Conservation (phyloP, 75 land plant species). For the Picea glauca region DNA sequence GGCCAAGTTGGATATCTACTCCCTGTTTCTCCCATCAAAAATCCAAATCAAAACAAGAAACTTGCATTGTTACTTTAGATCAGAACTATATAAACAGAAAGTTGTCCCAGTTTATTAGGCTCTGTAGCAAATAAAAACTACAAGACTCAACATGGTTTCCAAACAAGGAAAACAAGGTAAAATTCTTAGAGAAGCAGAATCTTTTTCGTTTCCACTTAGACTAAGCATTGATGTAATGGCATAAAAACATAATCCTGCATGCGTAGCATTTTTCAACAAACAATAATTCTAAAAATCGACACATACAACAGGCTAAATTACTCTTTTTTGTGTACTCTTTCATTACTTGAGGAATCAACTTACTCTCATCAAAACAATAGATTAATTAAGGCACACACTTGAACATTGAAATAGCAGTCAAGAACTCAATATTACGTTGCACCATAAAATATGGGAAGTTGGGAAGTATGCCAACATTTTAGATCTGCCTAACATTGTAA, state of each 20-base stretch:
- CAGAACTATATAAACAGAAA: conserved; percentile 2
- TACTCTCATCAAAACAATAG: background rate
- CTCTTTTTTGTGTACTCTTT: background rate
- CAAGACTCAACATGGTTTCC: background rate
- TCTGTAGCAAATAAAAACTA: too few relatives aligned
- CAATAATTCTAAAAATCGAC: too few relatives aligned
- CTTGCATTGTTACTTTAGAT: background rate
- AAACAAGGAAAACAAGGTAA: background rate
- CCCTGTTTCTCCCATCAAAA: conserved; percentile 33
- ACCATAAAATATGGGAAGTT: background rate
- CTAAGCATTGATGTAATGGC: background rate
- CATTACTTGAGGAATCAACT: background rate
- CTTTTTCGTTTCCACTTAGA: background rate
- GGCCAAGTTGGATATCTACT: conserved; percentile 88
- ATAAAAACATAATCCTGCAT: background rate
- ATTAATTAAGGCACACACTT: background rate
- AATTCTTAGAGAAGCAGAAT: too few relatives aligned
- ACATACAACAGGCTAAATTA: background rate
- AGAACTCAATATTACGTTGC: background rate
- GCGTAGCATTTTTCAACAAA: too few relatives aligned
- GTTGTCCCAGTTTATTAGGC: background rate
- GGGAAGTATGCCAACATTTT: background rate
- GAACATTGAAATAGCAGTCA: background rate
- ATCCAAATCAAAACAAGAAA: conserved; percentile 2
- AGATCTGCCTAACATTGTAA: background rate